Conservation (phyloP, 106 monocot genomes). For the Dendrobium officinale region DNA sequence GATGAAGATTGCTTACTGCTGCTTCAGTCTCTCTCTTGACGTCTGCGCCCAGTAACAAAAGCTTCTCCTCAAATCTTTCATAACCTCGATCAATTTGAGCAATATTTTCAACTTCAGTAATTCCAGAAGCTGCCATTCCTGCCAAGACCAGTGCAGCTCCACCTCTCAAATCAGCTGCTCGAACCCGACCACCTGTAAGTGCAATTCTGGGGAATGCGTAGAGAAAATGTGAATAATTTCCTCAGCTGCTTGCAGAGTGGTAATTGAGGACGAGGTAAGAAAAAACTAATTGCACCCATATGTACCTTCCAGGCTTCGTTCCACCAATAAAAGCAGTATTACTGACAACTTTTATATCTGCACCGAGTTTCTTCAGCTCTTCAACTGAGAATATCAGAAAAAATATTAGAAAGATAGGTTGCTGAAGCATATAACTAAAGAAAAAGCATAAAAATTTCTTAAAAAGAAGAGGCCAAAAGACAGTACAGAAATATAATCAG, state of each 20-base stretch:
- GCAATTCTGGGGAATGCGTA: conserved; percentile 8
- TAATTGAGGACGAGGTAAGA: not conserved
- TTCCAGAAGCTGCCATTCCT: conserved; percentile 36
- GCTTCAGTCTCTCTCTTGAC: conserved; percentile 16
- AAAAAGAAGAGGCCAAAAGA: not conserved
- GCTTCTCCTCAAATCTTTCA: conserved; percentile 36
- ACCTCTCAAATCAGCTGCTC: conserved; percentile 39
- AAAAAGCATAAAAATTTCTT: not conserved
- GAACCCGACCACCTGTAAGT: conserved; percentile 23
- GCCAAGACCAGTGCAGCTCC: conserved; percentile 51
- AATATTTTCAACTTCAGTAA: conserved; percentile 30
- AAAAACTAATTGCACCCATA: not conserved
- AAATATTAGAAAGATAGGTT: not conserved
- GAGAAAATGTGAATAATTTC: not conserved
- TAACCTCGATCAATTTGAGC: conserved; percentile 46
- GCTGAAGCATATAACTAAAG: not conserved
- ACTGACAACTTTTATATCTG: conserved; percentile 19
- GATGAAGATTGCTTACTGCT: not conserved
- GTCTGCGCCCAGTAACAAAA: conserved; percentile 26
- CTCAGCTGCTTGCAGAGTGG: not conserved
- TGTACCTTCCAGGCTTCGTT: conserved; percentile 21
- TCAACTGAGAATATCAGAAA: conserved; percentile 16
- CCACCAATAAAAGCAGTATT: conserved; percentile 29
- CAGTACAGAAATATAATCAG: not conserved
- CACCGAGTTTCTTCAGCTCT: conserved; percentile 42